A percentile compares a stretch with the other conserved stretches of the same genome.
Evolutionary conservation across 257 asterid genomes (phyloP).

Genomic region (Misopates orontium): DNA sequence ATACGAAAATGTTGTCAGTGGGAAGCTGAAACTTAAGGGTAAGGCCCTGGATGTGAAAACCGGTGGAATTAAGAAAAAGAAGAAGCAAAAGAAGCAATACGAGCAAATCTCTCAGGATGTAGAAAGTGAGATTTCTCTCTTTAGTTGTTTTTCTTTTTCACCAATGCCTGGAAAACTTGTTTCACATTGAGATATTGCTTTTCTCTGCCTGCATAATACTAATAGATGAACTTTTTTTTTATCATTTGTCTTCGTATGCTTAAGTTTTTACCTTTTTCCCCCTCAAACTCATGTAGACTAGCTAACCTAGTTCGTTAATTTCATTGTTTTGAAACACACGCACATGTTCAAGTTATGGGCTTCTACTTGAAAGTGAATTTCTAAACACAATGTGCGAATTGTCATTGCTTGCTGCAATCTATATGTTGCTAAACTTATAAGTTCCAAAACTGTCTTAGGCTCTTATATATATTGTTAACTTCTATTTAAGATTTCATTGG

Average conservation of each 20-base stretch:
- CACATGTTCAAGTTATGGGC: not conserved
- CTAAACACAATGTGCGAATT: not conserved
- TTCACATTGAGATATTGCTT: not conserved
- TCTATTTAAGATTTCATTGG: not conserved
- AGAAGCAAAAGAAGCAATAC: slow-evolving; percentile 58
- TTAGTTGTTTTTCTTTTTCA: slow-evolving; percentile 16
- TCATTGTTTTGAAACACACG: not conserved
- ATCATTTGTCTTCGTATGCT: not conserved
- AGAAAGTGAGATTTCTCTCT: slow-evolving; percentile 38
- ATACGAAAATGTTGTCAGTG: slow-evolving; percentile 81
- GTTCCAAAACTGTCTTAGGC: not conserved
- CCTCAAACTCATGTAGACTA: not conserved
- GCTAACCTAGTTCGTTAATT: not conserved
- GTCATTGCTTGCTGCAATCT: slow-evolving; percentile 2
- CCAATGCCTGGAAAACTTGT: not conserved
- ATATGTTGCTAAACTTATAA: slow-evolving; percentile 13
- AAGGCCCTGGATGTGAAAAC: slow-evolving; percentile 86
- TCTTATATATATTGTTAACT: not conserved
- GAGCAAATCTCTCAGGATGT: slow-evolving; percentile 43
- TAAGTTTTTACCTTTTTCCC: not conserved
- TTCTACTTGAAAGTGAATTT: not conserved
- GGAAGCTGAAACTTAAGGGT: slow-evolving; percentile 92
- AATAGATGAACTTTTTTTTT: not conserved
- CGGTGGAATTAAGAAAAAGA: slow-evolving; percentile 52
- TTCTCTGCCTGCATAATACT: not conserved